Conservation (phyloP, 2,329 filamentous ascomycete species). For the Curvularia sp. region DNA sequence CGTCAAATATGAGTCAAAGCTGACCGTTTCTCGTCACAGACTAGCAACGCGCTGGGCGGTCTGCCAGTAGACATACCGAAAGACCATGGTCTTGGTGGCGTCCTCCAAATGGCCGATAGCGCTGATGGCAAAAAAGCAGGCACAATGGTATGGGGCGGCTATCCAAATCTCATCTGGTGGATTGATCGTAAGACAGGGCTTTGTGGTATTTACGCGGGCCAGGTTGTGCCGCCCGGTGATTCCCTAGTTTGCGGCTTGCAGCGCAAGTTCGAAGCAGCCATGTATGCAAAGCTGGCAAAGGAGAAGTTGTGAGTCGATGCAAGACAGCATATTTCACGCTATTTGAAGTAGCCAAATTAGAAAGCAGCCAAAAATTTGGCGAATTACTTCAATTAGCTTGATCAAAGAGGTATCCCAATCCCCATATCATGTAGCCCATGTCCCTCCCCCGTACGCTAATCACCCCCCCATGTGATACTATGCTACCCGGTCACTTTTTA, state of each 20-base stretch:
- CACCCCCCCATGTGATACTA: too few species aligned
- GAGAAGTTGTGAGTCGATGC: neutral
- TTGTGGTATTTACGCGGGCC: slow-evolving; percentile 40
- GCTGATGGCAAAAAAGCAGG: slow-evolving; percentile 35
- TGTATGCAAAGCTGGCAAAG: slow-evolving; percentile 7
- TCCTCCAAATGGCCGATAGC: slow-evolving; percentile 33
- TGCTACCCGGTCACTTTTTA: too few species aligned
- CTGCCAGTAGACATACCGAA: slow-evolving; percentile 23
- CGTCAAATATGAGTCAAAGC: neutral
- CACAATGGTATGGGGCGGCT: slow-evolving; percentile 46
- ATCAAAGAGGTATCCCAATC: neutral
- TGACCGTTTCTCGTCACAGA: slow-evolving; percentile 5
- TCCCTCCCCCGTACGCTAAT: too few species aligned
- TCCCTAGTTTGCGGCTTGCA: slow-evolving; percentile 21
- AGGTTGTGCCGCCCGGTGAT: slow-evolving; percentile 45
- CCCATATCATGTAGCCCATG: neutral
- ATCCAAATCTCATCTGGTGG: slow-evolving; percentile 47
- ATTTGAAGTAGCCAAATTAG: too few species aligned
- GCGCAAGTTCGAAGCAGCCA: slow-evolving; percentile 29
- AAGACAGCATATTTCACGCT: neutral
- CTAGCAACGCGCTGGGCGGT: slow-evolving; percentile 38
- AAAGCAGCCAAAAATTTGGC: too few species aligned
- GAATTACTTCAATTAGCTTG: too few species aligned
- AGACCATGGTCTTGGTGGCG: slow-evolving; percentile 45
- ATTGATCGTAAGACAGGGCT: slow-evolving; percentile 44